Base-by-base conservation (phyloP, 331 rosid genomes). In the Pyracantha coccinea region DNA sequence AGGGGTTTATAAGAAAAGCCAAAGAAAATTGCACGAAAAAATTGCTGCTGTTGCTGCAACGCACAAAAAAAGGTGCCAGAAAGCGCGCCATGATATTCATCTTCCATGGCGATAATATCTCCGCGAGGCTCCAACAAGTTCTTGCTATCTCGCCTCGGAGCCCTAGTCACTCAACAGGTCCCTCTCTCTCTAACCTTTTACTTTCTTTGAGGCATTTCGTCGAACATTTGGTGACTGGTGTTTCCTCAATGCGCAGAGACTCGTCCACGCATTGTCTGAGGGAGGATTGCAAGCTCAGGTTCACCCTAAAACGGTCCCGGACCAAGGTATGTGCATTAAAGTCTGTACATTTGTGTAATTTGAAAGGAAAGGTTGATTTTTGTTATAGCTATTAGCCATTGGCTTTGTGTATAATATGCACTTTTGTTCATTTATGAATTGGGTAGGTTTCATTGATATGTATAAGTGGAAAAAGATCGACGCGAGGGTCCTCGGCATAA, bases 131-230 rank as follows among this genome's bases (percentile, higher is more conserved):
- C 38, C 38, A 83, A 73, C 68, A 81, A 68, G 8, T 66, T 33
- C 68, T 61, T 86, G 76, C 72, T 82, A 59, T 55, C 76, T 86
- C 84, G 77, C 64, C 71, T 89, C 68, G 75, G 59, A 66, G 54
- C 75, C 79, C 81, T 88, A 21, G 31, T 87, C 63, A 85, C 53
- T 63, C 80, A 84, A 29, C 87, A 74, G 84, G 97, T 86, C 1
- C 35, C 32, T 28, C 27, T 35, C 0, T 10, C 45, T 15, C 41
- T 71, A 69, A 6, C 35, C 52, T 47, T 44, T 17, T 58, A 9
- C 27, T 80, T 77, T 85, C 27, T 25, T 65, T 79, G 35, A 70
- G 45, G 35, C 88, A 79, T 28, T 91, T 85, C 63, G 13, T 87
- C 89, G 28, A 85, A 89, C 92, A 83, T 32, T 60, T 78, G 68